Base-by-base conservation (phyloP, 352 stramenopile species). In the Chrysophaeum taylorii region DNA sequence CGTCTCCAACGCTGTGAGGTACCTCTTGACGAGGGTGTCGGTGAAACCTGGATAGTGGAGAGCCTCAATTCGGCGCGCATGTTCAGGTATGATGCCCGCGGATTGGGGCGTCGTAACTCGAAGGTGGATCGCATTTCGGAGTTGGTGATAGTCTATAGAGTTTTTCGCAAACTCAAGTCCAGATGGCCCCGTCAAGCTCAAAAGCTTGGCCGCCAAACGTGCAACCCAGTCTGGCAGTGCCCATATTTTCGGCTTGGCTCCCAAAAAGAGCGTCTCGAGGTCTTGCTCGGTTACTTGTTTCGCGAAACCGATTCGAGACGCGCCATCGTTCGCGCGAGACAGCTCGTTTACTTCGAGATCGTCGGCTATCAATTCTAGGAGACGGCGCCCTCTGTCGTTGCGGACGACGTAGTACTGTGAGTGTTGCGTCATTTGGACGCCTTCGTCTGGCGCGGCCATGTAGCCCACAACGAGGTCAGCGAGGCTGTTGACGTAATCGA, bases 401-500 rank as follows among this genome's bases (percentile, higher is more conserved):
- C 81, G 78, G 43, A 85, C 70, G 54, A 80, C 82, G 43, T 85
- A 42, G 15, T 77, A 85, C 76, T 87, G 81, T 53, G 74, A 81
- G 25, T 79, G 79, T 71, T 80, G 37, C 53, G 85, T 78, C 81
- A 87, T 87, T 36, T 72, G 48, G 39, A 67, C 48, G 45, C 76
- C 78, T 25, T 71, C 70, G 33, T 84, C 57, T 36, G 80, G 81
- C 43, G 81, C 79, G 66, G 73, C 81, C 81, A 85, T 87, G 64
- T 87, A 85, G 16, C 81, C 81, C 25, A 87, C 79, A 15, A 84
- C 78, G 23, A 87, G 77, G 76, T 87, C 81, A 0, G 81, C 81
- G n/a, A 85, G 70, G 29, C 53, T 70, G 74, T 87, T 87, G 29
- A 78, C 83, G 67, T 87, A 85, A 73, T 85, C 82, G 73, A 85